Base-by-base conservation (phyloP, 2,329 filamentous ascomycete genomes). In the Colletotrichum trifolii region DNA sequence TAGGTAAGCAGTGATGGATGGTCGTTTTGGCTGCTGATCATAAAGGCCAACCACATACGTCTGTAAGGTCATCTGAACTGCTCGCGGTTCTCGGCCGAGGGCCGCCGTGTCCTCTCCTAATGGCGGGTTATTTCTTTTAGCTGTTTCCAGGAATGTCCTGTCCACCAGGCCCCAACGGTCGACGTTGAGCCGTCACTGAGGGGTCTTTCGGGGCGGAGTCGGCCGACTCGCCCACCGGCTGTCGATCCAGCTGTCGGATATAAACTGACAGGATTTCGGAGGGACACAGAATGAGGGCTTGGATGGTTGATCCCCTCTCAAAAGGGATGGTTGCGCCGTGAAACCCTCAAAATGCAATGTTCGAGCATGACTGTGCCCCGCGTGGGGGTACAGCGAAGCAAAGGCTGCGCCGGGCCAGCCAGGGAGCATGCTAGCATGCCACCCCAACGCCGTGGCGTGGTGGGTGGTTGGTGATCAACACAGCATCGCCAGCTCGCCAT, bases 291-390 rank as follows among this genome's bases (percentile, higher is more conserved):
- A 59, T 53, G 58, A 49, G 39, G 57, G 48, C 34, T 34, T n/a
- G 45, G 11, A 38, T 47, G 63, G 63, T 48, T 53, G 63, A 66
- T 66, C 63, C 57, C 59, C 33, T 35, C 63, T 66, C 46, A 60
- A 66, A 66, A 59, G 33, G 60, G 60, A 15, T 64, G 48, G 48
- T 55, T 66, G 40, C 60, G 64, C 60, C 59, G 54, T 54, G 39
- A 54, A 50, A 52, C 54, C 43, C 43, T 54, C 54, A 42, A 25
- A 59, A 54, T 49, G 48, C 45, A 17, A 48, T 39, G 42, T 39
- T 57, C 59, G 43, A 54, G 54, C 60, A 66, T 66, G 43, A 54
- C 54, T 39, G n/a, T 55, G 64, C 64, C 60, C 64, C 60, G 64
- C 64, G 60, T 66, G 64, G 64, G 64, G 64, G 64, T 66, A 45